These are phyloP conservation scores for Tetrahymena borealis DNA, from an alignment of 73 alveolate species.

Conservation along the genomic window DNA sequence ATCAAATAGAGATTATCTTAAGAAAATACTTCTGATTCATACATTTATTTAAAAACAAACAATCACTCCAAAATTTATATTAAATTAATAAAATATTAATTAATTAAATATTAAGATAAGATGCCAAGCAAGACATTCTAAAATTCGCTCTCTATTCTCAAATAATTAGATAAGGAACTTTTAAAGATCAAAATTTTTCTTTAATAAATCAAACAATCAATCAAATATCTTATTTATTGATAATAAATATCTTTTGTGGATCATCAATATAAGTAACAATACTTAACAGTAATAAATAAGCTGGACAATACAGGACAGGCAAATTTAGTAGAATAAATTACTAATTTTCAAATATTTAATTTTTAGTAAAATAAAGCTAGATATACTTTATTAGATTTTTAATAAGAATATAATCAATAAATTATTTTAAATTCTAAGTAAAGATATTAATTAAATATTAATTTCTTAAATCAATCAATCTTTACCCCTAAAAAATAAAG, in stretches of 20 bases:
- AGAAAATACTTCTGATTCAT: background rate
- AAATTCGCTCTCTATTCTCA: slow-evolving; percentile 1
- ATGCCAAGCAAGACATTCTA: background rate
- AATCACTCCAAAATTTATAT: background rate
- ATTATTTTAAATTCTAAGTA: too few relatives aligned
- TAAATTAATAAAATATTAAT: background rate
- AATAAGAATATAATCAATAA: too few relatives aligned
- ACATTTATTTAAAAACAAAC: background rate
- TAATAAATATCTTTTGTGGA: background rate
- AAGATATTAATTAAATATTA: too few relatives aligned
- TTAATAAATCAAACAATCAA: too few relatives aligned
- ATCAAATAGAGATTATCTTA: too few relatives aligned
- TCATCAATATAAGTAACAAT: background rate
- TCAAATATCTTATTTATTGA: background rate
- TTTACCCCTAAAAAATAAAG: too few relatives aligned
- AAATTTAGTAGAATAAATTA: too few relatives aligned
- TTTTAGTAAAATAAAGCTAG: too few relatives aligned
- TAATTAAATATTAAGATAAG: background rate
- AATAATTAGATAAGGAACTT: background rate
- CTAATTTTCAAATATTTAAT: too few relatives aligned
- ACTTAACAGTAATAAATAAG: background rate
- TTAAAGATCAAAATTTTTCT: background rate
- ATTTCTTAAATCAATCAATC: too few relatives aligned
- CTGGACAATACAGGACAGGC: background rate
- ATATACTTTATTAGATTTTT: too few relatives aligned